Evolutionary conservation across 1,284 basidiomycete species (phyloP), one percentile per base, ranked within the genome.

Genomic region (Kwoniella shivajii): DNA sequence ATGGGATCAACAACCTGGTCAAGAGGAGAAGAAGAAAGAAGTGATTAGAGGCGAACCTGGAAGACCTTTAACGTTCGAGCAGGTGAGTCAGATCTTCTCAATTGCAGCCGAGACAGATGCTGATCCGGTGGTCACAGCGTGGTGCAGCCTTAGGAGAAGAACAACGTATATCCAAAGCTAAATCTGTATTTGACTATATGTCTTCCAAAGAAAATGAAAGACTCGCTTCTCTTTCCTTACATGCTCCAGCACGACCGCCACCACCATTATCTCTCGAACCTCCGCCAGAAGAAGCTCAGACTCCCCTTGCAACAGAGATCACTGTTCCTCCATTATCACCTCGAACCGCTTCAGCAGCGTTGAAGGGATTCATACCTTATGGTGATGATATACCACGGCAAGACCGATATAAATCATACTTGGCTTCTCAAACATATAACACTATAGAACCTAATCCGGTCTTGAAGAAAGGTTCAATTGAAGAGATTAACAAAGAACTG

Each of bases 301-400:
- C 18, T 5, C n/a, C 30, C 6, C 39, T 45, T 2, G 66, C 62
- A 11, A 71, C 74, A 1, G 78, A 69, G 24, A 68, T 86, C 7
- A 77, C 77, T 18, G 83, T 90, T 24, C 87, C 90, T 0, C 75
- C 33, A 75, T 77, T 56, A 81, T 88, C 37, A 84, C 83, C 88
- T 0, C 85, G 87, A 16, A 84, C 92, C 5, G 95, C 95, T 0
- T 85, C 88, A 65, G 87, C 90, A 16, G 95, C 95, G 0, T 79
- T 97, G 22, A 83, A 84, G 48, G 94, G 93, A 1, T 97, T 91
- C 77, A 88, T 92, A 70, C 93, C 95, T 0, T 98, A 94, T 75
- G 84, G 84, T 3, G 81, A 86, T 33, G 86, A 96, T 64, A 84
- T 84, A 0, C 75, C 76, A 6, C 94, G 94, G 72, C 92, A 97